Percentiles rank a stretch among this genome's conserved stretches.
Conservation (phyloP, 1,284 basidiomycete genomes). For the Lentinula novae-zelandiae region DNA sequence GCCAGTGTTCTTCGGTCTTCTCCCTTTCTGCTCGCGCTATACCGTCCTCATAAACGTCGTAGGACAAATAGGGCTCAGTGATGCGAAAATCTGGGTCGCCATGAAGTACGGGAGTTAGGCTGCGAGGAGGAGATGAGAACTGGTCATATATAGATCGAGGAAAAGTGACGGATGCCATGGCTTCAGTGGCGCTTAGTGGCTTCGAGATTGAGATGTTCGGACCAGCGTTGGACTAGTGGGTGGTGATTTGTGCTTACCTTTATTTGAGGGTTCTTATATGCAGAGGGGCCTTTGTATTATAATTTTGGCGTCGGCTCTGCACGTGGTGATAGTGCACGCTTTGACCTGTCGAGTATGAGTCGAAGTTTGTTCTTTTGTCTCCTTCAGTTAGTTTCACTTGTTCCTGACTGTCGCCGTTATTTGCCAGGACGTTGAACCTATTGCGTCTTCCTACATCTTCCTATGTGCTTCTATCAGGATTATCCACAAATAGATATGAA, state of each 20-base stretch:
- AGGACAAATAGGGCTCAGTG: not conserved
- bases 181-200: not conserved
- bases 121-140: not conserved
- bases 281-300: not conserved
- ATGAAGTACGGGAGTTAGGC: not conserved
- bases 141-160: not conserved
- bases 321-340: conserved; percentile 3
- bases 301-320: not conserved
- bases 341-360: not conserved
- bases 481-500: not conserved
- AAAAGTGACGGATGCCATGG: not conserved
- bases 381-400: not conserved
- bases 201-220: not conserved
- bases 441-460: not conserved
- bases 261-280: not conserved
- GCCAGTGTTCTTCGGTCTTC: not conserved
- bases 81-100: not conserved
- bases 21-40: not conserved
- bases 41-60: not conserved
- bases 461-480: not conserved
- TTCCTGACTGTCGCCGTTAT: not conserved
- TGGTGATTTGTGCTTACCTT: not conserved
- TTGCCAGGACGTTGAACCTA: not conserved
- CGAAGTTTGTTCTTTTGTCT: not conserved
- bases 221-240: not conserved